Base-by-base conservation (phyloP, 2,329 filamentous ascomycete species). In the Aspergillus sp. region DNA sequence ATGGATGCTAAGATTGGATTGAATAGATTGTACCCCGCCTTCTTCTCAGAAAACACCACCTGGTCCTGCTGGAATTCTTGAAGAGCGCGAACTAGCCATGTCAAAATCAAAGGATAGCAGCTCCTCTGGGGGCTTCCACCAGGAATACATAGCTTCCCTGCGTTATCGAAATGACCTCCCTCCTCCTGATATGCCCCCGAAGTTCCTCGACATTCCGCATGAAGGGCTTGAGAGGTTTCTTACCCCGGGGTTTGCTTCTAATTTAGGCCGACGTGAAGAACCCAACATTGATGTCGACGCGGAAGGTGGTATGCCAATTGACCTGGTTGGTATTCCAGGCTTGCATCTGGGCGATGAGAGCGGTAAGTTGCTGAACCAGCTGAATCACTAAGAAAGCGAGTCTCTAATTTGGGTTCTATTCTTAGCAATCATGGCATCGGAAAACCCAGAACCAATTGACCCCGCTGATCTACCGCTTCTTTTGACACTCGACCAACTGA, bases 261-360 rank as follows among this genome's bases (percentile, higher is more conserved):
- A 91, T 62, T 81, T 99, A 66, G 91, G 90, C 17, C 84, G 93
- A 70, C 92, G 96, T 70, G 95, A 98, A 79, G 90, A 93, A 52
- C 82, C 96, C 49, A 98, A 97, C 71, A 95, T 99, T 61, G 95
- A 99, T 77, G 92, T 92, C 31, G 95, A 99, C 84, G 95, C 93
- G 8, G 95, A 99, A 80, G 84, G 98, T 66, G 95, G 95, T 57
- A 98, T 99, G 95, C 92, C 93, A 59, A 87, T 99, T 71, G 93
- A 98, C 73, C 79, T 99, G 66, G 90, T 98, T 57, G 95, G 95
- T 69, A 91, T 98, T 79, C 93, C 93, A 6, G 92, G 93, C 31
- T 88, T 98, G 57, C 97, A 98, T 70, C 88, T 98, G 69, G 93
- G 93, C 58, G 92, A 98, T 73, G 93, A 98, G 80, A 89, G 89